Conservation (phyloP, 257 asterid genomes). For the Plantago ovata region DNA sequence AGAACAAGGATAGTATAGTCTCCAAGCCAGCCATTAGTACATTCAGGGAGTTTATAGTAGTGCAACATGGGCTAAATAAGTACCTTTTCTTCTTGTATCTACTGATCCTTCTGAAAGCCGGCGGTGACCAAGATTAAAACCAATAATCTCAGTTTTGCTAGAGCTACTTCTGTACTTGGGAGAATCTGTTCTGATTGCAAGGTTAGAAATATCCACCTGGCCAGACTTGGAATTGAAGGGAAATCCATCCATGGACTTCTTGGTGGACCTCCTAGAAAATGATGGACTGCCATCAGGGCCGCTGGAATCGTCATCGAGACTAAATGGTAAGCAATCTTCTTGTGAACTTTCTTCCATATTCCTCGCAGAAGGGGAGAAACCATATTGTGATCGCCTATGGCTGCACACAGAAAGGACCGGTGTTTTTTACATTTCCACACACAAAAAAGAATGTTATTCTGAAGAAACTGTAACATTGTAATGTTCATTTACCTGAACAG, state of each 20-base stretch:
- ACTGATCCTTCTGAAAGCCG: constrained; percentile 41
- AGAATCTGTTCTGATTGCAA: constrained; percentile 28
- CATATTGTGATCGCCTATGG: constrained; percentile 45
- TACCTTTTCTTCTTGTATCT: constrained; percentile 52
- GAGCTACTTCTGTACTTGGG: constrained; percentile 25
- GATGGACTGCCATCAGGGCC: constrained; percentile 52
- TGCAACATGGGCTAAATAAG: constrained; percentile 13
- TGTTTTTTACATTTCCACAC: constrained; percentile 2
- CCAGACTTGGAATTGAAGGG: constrained; percentile 53
- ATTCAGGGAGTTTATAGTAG: constrained; percentile 2
- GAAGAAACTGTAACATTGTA: constrained; percentile 21
- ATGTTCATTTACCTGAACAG: constrained; percentile 42
- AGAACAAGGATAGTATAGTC: constrained; percentile 17
- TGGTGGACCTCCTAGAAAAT: constrained; percentile 39
- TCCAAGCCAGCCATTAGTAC: not conserved
- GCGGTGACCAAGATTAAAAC: constrained; percentile 34
- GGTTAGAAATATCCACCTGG: constrained; percentile 36
- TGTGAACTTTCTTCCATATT: constrained; percentile 43
- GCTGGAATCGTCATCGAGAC: constrained; percentile 58
- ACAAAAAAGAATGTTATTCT: constrained; percentile 6
- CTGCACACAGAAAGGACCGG: constrained; percentile 28
- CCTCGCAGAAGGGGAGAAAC: constrained; percentile 45
- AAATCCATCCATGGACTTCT: constrained; percentile 53
- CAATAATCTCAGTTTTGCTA: constrained; percentile 30
- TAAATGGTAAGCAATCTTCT: constrained; percentile 70